phyloP scores from a whole-genome alignment of 2,329 filamentous ascomycete species.

The Periconia macrospinosa region DNA sequence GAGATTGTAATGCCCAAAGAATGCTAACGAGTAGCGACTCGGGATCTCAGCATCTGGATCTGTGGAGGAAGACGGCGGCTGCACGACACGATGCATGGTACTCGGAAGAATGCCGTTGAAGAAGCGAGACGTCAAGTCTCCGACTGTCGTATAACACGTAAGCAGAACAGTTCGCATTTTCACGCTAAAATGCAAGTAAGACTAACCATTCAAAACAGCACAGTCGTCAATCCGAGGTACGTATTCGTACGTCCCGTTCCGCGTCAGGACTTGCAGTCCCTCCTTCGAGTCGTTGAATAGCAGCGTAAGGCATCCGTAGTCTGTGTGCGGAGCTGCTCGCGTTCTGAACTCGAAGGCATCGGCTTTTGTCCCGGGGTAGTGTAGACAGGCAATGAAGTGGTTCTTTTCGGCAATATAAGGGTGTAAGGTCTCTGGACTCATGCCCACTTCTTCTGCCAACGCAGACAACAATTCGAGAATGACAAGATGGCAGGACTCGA shows the following conservation, averaged over 20 bases:
- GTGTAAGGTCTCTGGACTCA: neutral
- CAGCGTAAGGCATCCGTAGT: neutral
- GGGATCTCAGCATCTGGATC: neutral
- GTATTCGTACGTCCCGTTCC: neutral
- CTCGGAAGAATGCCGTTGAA: neutral
- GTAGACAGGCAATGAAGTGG: neutral
- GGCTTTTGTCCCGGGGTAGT: neutral
- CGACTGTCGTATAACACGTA: neutral
- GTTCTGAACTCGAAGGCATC: neutral
- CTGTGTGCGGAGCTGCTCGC: neutral
- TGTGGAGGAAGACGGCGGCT: too few species aligned
- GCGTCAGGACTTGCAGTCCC: neutral
- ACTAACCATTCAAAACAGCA: neutral
- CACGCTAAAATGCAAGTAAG: too few species aligned
- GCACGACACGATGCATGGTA: neutral
- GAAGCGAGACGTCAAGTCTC: neutral
- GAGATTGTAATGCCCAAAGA: neutral
- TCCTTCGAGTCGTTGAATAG: neutral
- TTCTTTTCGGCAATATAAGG: neutral
- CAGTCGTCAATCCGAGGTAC: neutral
- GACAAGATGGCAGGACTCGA: neutral
- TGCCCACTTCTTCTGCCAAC: neutral
- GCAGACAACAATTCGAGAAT: neutral
- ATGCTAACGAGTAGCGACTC: neutral
- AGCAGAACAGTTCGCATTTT: too few species aligned